phyloP scores from a whole-genome alignment of 225 moss, liverwort and hornwort genomes.

The Ulota crispa region DNA sequence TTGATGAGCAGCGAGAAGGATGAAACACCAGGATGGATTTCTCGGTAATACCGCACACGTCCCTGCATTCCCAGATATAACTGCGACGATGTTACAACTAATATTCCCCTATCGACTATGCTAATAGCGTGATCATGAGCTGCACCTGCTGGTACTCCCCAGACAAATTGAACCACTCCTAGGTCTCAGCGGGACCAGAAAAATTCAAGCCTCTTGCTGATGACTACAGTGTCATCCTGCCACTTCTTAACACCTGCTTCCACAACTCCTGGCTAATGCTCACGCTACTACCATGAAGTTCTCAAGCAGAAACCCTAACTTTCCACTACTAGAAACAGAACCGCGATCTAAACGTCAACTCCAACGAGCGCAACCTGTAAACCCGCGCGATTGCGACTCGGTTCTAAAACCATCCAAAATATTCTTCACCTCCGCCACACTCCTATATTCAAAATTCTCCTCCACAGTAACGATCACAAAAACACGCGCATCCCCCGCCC shows the following conservation, averaged over 20 bases:
- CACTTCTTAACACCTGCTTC: conserved; percentile 16
- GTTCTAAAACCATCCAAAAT: conserved; percentile 7
- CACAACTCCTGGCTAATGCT: not conserved
- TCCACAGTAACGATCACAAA: conserved; percentile 6
- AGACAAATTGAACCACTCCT: conserved; percentile 13
- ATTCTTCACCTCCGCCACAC: not conserved
- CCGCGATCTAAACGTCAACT: conserved; percentile 19
- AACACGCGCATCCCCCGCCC: conserved; percentile 2
- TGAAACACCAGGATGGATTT: conserved; percentile 15
- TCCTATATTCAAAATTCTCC: not conserved
- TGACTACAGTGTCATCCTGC: conserved; percentile 14
- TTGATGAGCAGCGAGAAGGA: conserved; percentile 17
- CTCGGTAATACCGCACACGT: conserved; percentile 32
- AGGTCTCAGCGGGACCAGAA: not conserved
- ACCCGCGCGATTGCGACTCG: conserved; percentile 1
- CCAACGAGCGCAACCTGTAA: conserved; percentile 14
- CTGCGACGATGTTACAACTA: conserved; percentile 18
- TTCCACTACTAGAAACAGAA: conserved; percentile 17
- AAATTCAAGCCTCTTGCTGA: not conserved
- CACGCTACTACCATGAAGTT: not conserved
- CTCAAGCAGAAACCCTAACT: conserved; percentile 21
- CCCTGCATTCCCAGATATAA: conserved; percentile 54
- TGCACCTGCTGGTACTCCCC: conserved; percentile 6
- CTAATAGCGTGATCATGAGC: conserved; percentile 10
- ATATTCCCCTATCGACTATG: not conserved